These are phyloP conservation scores for Sporothrix dimorphospora DNA, from an alignment of 2,329 filamentous ascomycete species.

Conservation along the genomic window DNA sequence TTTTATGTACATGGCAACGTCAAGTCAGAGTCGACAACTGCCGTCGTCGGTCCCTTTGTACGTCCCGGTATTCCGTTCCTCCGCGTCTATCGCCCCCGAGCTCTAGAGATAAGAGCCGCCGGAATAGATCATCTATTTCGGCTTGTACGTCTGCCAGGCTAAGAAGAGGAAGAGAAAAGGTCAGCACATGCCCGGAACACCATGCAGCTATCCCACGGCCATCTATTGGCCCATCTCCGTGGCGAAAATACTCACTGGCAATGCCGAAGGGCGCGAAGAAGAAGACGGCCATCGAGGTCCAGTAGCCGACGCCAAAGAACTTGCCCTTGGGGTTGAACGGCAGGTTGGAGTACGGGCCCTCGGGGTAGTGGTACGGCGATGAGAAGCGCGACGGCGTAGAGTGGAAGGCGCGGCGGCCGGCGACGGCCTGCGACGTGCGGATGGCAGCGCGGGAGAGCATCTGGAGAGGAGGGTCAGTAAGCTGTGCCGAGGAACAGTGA, in stretches of 20 bases:
- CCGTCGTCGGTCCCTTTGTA: background rate
- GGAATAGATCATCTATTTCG: constrained; percentile 43
- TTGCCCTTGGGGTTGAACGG: constrained; percentile 95
- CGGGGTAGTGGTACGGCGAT: constrained; percentile 97
- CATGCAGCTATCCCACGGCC: background rate
- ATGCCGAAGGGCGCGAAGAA: constrained; percentile 68
- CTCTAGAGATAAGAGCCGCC: constrained; percentile 20
- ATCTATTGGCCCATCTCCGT: too few species aligned
- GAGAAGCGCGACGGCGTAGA: constrained; percentile 80
- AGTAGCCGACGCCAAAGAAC: constrained; percentile 83
- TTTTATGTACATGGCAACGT: constrained; percentile 39
- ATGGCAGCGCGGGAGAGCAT: constrained; percentile 75
- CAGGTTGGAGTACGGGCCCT: constrained; percentile 91
- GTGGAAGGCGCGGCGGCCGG: constrained; percentile 88
- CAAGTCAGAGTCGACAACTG: background rate
- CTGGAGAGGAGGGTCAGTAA: constrained; percentile 49
- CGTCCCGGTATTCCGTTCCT: background rate
- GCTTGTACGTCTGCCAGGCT: constrained; percentile 58
- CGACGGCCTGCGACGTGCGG: constrained; percentile 57
- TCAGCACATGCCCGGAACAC: background rate
- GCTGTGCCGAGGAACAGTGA: background rate
- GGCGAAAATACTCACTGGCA: constrained; percentile 53
- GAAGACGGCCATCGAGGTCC: constrained; percentile 65
- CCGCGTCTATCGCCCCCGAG: background rate
- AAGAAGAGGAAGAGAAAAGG: constrained; percentile 9